Conservation (phyloP, 371 early-diverging fungal species). For the Rhizopus sp. region DNA sequence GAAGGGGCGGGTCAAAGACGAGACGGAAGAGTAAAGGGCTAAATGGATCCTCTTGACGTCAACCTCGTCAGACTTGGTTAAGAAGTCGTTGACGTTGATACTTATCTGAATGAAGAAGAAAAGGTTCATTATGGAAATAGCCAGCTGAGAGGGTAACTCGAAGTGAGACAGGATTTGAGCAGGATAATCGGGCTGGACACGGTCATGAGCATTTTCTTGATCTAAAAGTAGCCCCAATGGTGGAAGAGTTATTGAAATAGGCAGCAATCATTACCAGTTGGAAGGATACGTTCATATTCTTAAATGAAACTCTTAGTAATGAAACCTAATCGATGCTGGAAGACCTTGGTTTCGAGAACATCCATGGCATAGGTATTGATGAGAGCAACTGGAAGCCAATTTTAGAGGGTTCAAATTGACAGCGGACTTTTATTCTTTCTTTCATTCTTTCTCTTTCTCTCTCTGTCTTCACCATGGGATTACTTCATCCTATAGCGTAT, state of each 20-base stretch:
- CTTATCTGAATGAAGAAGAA: constrained; percentile 5
- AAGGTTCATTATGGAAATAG: neutral
- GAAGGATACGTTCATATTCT: no score
- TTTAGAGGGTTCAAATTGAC: neutral
- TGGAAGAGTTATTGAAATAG: no score
- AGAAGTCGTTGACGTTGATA: constrained; percentile 12
- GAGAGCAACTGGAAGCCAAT: no score
- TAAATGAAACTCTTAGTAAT: no score
- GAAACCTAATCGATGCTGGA: no score
- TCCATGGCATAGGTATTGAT: neutral
- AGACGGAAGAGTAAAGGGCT: no score
- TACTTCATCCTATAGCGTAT: constrained; percentile 49
- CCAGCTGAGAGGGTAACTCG: constrained; percentile 6
- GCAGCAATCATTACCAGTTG: no score
- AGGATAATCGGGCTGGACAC: constrained; percentile 15
- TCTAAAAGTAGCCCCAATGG: constrained; percentile 15
- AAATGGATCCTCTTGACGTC: constrained; percentile 21
- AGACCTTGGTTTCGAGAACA: no score
- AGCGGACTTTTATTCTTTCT: constrained; percentile 4
- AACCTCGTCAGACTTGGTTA: constrained; percentile 9
- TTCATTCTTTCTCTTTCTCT: neutral
- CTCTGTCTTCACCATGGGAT: constrained; percentile 3
- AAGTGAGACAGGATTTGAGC: neutral
- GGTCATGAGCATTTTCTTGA: constrained; percentile 22
- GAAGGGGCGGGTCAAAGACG: constrained; percentile 18